Conservation (phyloP, 2,329 filamentous ascomycete species). For the Ophiostoma australiae region DNA sequence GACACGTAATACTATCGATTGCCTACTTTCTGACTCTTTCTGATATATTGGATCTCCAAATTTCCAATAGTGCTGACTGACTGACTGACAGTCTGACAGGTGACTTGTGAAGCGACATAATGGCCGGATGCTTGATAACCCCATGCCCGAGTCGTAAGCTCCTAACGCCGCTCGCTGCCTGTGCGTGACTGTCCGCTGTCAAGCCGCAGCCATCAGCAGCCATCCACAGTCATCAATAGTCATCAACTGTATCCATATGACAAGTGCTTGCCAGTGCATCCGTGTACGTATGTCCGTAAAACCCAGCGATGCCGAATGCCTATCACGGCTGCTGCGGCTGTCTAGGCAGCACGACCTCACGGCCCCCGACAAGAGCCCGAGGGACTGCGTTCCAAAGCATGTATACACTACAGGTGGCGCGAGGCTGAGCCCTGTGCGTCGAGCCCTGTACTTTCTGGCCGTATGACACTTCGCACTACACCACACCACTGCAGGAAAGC, state of each 20-base stretch:
- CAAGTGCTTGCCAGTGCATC: neutral
- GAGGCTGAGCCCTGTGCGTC: neutral
- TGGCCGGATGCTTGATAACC: neutral
- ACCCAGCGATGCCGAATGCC: neutral
- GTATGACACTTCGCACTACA: neutral
- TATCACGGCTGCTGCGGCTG: neutral
- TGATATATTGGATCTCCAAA: neutral
- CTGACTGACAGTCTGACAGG: neutral
- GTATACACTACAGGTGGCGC: neutral
- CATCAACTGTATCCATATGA: neutral
- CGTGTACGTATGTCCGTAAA: neutral
- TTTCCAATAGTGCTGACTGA: constrained; percentile 1
- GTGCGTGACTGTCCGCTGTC: neutral
- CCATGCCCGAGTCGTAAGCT: neutral
- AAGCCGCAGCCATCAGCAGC: neutral
- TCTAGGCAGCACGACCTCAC: neutral
- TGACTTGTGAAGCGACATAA: neutral
- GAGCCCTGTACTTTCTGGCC: neutral
- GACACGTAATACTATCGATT: neutral
- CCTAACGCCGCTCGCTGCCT: neutral
- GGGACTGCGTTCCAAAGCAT: too few species aligned
- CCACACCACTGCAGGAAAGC: neutral
- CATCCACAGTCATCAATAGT: neutral
- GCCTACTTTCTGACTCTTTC: neutral
- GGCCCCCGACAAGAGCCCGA: neutral